Conservation (phyloP, 768 basidiomycete genomes). For the Boletus sp. region DNA sequence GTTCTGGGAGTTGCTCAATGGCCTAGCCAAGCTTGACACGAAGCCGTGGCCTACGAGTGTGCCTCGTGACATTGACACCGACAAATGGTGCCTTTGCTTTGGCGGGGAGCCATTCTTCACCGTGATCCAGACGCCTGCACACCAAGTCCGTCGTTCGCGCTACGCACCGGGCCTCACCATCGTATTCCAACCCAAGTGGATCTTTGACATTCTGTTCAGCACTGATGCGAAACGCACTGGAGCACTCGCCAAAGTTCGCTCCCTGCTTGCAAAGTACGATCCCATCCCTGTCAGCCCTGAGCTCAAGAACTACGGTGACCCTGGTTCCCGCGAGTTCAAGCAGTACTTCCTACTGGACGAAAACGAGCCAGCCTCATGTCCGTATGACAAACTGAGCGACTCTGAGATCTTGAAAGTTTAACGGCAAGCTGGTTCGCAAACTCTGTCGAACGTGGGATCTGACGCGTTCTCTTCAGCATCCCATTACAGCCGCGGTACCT, state of each 20-base stretch:
- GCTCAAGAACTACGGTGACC: constrained; percentile 23
- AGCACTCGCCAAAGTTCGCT: constrained; percentile 18
- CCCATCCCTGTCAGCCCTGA: constrained; percentile 23
- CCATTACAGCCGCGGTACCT: constrained; percentile 1
- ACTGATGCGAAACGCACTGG: constrained; percentile 17
- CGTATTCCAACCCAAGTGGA: constrained; percentile 27
- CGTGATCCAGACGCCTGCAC: constrained; percentile 21
- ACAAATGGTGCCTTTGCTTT: constrained; percentile 24
- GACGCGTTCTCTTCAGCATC: neutral
- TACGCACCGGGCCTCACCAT: constrained; percentile 19
- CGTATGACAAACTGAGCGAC: constrained; percentile 10
- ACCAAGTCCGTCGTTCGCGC: constrained; percentile 23
- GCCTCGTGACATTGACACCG: constrained; percentile 22
- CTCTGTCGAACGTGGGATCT: neutral
- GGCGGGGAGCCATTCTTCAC: constrained; percentile 21
- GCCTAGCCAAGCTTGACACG: constrained; percentile 16
- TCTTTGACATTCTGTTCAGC: constrained; percentile 24
- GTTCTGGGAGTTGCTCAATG: constrained; percentile 23
- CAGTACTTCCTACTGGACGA: constrained; percentile 25
- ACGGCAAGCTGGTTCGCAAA: neutral
- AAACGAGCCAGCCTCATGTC: constrained; percentile 19
- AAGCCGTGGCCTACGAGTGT: constrained; percentile 15
- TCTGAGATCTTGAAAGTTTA: constrained; percentile 6
- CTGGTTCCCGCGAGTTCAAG: constrained; percentile 20
- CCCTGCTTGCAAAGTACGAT: constrained; percentile 18